Conservation (phyloP, 768 basidiomycete species). For the Suillus spraguei region DNA sequence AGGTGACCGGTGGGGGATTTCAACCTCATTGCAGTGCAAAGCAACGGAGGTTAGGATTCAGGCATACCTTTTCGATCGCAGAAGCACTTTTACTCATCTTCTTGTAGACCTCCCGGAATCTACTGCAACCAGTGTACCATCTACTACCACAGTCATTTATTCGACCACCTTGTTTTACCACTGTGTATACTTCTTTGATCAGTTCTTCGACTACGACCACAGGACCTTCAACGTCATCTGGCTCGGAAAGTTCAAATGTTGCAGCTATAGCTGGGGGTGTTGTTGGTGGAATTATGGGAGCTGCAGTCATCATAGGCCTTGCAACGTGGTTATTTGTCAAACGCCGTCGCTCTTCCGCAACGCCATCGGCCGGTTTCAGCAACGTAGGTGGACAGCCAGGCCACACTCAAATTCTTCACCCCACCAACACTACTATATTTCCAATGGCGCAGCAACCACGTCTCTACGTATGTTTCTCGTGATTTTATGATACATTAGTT, state of each 20-base stretch:
- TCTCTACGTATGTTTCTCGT: slow-evolving; percentile 31
- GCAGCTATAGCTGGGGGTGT: slow-evolving; percentile 68
- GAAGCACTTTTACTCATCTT: slow-evolving; percentile 7
- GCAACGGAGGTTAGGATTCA: slow-evolving; percentile 26
- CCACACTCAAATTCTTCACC: slow-evolving; percentile 12
- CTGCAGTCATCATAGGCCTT: slow-evolving; percentile 43
- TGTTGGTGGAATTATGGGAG: slow-evolving; percentile 56
- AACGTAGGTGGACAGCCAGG: background rate
- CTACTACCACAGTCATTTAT: slow-evolving; percentile 22
- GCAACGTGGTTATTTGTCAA: slow-evolving; percentile 41
- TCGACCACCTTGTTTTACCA: slow-evolving; percentile 16
- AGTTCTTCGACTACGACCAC: slow-evolving; percentile 15
- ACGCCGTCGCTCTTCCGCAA: slow-evolving; percentile 27
- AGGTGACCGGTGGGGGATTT: slow-evolving; percentile 36
- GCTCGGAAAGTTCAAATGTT: slow-evolving; percentile 32
- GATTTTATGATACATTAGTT: background rate
- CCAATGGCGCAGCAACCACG: slow-evolving; percentile 22
- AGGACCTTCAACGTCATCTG: slow-evolving; percentile 10
- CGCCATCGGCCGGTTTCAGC: slow-evolving; percentile 21
- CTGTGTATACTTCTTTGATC: slow-evolving; percentile 13
- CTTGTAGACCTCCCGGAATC: slow-evolving; percentile 46
- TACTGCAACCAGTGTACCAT: slow-evolving; percentile 35
- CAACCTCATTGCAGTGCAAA: slow-evolving; percentile 41
- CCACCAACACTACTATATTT: slow-evolving; percentile 16
- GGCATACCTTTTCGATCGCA: background rate